Base-by-base conservation (phyloP, 192 early-diverging fungal genomes). In the Blastocladiella britannica region DNA sequence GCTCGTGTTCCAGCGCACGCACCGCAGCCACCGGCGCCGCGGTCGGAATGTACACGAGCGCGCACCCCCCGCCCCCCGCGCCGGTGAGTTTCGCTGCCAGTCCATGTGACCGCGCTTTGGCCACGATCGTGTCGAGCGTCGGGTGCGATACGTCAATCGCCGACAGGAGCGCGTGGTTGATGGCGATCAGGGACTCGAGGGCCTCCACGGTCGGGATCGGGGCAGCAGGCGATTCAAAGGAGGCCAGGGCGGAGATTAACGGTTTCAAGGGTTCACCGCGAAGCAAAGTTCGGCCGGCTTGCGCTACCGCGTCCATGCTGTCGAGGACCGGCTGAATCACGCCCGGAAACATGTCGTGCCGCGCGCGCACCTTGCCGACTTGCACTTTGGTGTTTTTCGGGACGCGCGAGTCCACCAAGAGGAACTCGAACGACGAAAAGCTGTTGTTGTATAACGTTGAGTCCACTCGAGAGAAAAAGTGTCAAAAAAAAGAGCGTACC, bases 11-110 rank as follows among this genome's bases (percentile, higher is more conserved):
- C 2, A 79, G 69, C 9, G 54, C 62, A 0, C 66, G 68, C 2
- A 88, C 25, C 15, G 12, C 29, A 15, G 3, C 62, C 51, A n/a
- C 7, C 9, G 4, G 23, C 1, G 26, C 31, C 24, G 58, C 60
- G 5, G 57, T 26, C 20, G 79, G 75, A 23, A 90, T 62, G 53
- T 86, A 68, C 0, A 87, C 88, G 53, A 98, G 62, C 23, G 86
- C 86, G 66, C 94, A 98, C 12, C 95, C 95, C 56, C 95, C 95
- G 43, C 95, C 95, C 26, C 95, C 93, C 25, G 89, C 90, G 28
- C 95, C 95, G 4, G 95, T 98, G 28, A 98, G 67, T 68, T 98
- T 98, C 22, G 88, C 77, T 28, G 74, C 72, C 60, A 95, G 65
- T 0, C 72, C 75, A 37, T 74, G 63, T n/a, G 60, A 26, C 1